Percentiles rank a stretch among this genome's conserved stretches.
phyloP scores from a whole-genome alignment of 2,329 filamentous ascomycete species.

The Fusarium dimerum region DNA sequence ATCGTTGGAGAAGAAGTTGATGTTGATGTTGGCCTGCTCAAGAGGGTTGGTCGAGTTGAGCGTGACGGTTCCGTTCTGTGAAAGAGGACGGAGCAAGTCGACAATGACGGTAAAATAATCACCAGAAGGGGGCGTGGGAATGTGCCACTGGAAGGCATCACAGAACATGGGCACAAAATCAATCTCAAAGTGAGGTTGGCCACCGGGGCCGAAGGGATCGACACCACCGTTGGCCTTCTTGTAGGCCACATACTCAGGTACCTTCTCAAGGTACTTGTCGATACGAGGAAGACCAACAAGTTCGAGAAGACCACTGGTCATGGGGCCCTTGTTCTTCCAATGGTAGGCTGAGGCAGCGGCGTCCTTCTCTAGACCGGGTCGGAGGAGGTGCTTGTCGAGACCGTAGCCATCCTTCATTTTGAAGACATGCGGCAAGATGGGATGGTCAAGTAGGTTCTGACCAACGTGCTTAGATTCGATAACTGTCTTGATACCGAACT shows the following conservation, averaged over 20 bases:
- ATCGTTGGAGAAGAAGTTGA: conserved; percentile 59
- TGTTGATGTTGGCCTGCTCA: conserved; percentile 58
- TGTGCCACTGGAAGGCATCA: conserved; percentile 50
- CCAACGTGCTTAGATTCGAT: conserved; percentile 63
- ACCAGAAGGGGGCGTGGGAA: conserved; percentile 42
- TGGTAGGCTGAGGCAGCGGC: conserved; percentile 33
- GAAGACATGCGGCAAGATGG: conserved; percentile 50
- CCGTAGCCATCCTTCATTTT: conserved; percentile 28
- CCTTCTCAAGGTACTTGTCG: conserved; percentile 51
- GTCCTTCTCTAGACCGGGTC: conserved; percentile 17
- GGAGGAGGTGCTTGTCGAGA: conserved; percentile 39
- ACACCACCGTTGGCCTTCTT: conserved; percentile 43
- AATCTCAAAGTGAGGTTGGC: conserved; percentile 63
- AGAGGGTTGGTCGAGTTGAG: conserved; percentile 58
- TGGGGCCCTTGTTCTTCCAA: conserved; percentile 39
- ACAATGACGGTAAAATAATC: conserved; percentile 58
- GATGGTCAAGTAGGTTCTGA: conserved; percentile 64
- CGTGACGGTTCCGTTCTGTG: conserved; percentile 52
- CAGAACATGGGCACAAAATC: conserved; percentile 64
- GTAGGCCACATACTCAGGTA: conserved; percentile 45
- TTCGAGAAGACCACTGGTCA: conserved; percentile 44
- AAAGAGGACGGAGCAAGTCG: conserved; percentile 44
- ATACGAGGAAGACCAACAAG: conserved; percentile 59
- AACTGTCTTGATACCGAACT: conserved; percentile 54
- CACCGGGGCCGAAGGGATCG: conserved; percentile 56